Percentiles rank a stretch among this genome's conserved stretches.
Conservation (phyloP, 305 asterid species). For the Solanum hybrid region DNA sequence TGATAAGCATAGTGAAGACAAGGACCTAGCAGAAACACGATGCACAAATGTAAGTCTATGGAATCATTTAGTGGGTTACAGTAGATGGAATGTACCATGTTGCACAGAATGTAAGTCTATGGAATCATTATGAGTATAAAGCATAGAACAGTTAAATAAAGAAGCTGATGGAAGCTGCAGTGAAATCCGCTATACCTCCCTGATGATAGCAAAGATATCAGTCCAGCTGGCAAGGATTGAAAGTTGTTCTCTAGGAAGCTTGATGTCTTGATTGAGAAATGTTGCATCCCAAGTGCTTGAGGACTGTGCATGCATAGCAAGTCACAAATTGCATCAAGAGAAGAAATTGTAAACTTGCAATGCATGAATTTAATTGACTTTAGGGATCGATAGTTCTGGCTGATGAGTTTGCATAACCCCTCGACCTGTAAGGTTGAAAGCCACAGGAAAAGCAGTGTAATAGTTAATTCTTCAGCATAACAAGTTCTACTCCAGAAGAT, state of each 20-base stretch:
- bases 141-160: not conserved
- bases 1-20: slow-evolving; percentile 54
- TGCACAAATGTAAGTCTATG: not conserved
- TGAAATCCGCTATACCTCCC: slow-evolving; percentile 46
- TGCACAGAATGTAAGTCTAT: not conserved
- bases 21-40: slow-evolving; percentile 36
- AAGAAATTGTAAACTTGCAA: slow-evolving; percentile 75
- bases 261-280: slow-evolving; percentile 80
- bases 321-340: slow-evolving; percentile 58
- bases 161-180: not conserved
- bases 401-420: slow-evolving; percentile 72
- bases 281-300: slow-evolving; percentile 54
- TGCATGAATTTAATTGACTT: slow-evolving; percentile 61
- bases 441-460: slow-evolving; percentile 18
- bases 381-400: slow-evolving; percentile 54
- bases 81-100: not conserved
- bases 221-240: slow-evolving; percentile 47
- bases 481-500: not conserved
- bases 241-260: slow-evolving; percentile 53
- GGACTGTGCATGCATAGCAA: slow-evolving; percentile 44
- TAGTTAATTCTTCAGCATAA: not conserved
- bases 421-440: slow-evolving; percentile 48
- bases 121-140: not conserved
- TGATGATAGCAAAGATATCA: slow-evolving; percentile 50
- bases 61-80: not conserved